These are phyloP conservation scores for Globisporangium parvum DNA, from an alignment of 352 stramenopile species.

Conservation along the genomic window DNA sequence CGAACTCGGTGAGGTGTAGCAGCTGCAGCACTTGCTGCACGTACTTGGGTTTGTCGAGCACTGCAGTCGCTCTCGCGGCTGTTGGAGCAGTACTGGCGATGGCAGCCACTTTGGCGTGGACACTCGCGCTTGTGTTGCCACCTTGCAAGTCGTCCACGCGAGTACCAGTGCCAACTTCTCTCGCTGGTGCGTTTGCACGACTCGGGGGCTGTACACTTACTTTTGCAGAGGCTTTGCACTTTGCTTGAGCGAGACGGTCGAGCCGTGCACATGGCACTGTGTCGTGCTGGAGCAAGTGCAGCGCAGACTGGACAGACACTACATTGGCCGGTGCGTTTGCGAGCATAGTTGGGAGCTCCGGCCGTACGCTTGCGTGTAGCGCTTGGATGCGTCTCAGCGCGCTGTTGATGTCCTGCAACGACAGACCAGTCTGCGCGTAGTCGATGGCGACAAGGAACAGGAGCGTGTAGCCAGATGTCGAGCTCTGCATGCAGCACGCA, in stretches of 20 bases:
- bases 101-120: neutral
- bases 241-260: neutral
- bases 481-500: constrained; percentile 29
- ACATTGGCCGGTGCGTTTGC: neutral
- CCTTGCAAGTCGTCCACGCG: neutral
- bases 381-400: neutral
- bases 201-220: too few species aligned
- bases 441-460: constrained; percentile 26
- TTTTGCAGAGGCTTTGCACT: neutral
- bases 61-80: neutral
- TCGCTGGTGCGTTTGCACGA: neutral
- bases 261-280: neutral
- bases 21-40: constrained; percentile 6
- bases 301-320: neutral
- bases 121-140: neutral
- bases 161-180: neutral
- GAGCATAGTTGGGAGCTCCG: neutral
- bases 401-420: neutral
- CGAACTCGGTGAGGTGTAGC: constrained; percentile 7
- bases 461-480: constrained; percentile 19
- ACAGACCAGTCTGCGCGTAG: constrained; percentile 1
- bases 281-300: neutral
- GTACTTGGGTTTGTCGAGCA: constrained; percentile 1
- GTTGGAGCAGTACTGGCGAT: neutral
- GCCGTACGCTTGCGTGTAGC: neutral